Percentiles rank a stretch among this genome's conserved stretches.
Evolutionary conservation across 768 basidiomycete genomes (phyloP).

Genomic region (Fibroporia radiculosa): DNA sequence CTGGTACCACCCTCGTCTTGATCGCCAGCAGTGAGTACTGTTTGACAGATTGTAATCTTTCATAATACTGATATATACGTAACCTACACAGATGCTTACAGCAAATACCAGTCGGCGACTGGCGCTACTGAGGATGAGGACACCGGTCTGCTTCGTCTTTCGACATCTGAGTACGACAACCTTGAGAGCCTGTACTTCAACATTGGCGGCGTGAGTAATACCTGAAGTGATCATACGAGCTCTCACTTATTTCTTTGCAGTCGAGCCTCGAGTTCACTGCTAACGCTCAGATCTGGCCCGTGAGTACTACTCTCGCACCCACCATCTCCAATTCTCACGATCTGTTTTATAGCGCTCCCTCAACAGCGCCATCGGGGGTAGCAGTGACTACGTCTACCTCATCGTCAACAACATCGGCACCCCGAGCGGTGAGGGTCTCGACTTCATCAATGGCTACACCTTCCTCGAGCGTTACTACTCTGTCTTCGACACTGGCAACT

Average conservation of each 20-base stretch:
- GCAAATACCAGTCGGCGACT: slow-evolving; percentile 23
- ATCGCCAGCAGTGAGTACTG: slow-evolving; percentile 21
- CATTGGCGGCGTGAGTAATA: slow-evolving; percentile 18
- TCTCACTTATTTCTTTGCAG: slow-evolving; percentile 10
- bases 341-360: slow-evolving; percentile 21
- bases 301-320: slow-evolving; percentile 5
- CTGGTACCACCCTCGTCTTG: slow-evolving; percentile 28
- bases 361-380: slow-evolving; percentile 38
- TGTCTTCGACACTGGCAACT: slow-evolving; percentile 54
- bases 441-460: slow-evolving; percentile 46
- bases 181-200: slow-evolving; percentile 27
- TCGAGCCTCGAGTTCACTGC: slow-evolving; percentile 19
- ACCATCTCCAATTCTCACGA: not conserved
- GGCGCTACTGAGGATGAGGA: slow-evolving; percentile 23
- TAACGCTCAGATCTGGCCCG: slow-evolving; percentile 27
- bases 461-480: slow-evolving; percentile 62
- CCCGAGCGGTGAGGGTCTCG: slow-evolving; percentile 36
- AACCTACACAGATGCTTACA: slow-evolving; percentile 21
- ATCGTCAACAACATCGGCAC: slow-evolving; percentile 32
- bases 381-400: slow-evolving; percentile 27
- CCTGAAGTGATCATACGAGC: not conserved
- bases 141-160: slow-evolving; percentile 26
- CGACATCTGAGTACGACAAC: slow-evolving; percentile 19
- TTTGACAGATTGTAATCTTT: not conserved
- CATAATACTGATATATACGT: slow-evolving; percentile 19